A percentile compares a stretch with the other conserved stretches of the same genome.
phyloP scores from a whole-genome alignment of 2,329 filamentous ascomycete species.

The Nectriaceae sp. region DNA sequence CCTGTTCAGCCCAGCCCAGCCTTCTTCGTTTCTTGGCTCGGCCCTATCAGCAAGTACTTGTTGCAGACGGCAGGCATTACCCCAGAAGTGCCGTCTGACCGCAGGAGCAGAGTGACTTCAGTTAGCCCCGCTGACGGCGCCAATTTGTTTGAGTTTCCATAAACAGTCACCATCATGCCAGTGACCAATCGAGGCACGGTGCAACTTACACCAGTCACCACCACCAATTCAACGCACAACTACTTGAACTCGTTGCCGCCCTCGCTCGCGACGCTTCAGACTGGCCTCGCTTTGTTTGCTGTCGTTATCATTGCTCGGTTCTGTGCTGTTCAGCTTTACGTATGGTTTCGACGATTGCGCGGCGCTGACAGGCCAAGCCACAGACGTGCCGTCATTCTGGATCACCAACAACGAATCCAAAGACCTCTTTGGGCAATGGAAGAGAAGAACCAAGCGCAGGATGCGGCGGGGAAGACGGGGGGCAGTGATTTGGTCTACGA shows the following conservation, averaged over 20 bases:
- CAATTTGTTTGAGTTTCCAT: constrained; percentile 30
- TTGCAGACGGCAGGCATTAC: constrained; percentile 30
- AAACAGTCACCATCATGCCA: constrained; percentile 33
- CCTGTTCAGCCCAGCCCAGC: constrained; percentile 27
- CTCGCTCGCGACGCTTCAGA: constrained; percentile 29
- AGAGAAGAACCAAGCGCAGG: constrained; percentile 22
- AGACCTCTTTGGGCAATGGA: constrained; percentile 27
- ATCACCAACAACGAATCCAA: constrained; percentile 17
- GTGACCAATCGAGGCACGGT: constrained; percentile 34
- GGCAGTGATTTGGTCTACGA: constrained; percentile 7
- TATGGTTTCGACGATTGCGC: constrained; percentile 30
- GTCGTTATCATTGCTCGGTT: constrained; percentile 37
- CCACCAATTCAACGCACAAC: constrained; percentile 23
- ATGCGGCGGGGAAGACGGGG: constrained; percentile 7
- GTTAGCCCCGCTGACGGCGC: constrained; percentile 34
- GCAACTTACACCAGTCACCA: constrained; percentile 32
- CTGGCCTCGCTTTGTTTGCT: constrained; percentile 36
- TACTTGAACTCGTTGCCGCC: constrained; percentile 35
- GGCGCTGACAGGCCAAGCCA: constrained; percentile 23
- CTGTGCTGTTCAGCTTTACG: constrained; percentile 26
- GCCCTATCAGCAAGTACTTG: constrained; percentile 32
- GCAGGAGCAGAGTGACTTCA: constrained; percentile 36
- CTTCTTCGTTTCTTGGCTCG: constrained; percentile 26
- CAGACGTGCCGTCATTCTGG: constrained; percentile 18
- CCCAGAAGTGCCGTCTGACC: constrained; percentile 36